These are phyloP conservation scores for Vicia faba DNA, from an alignment of 306 rosid genomes.

Conservation along the genomic window DNA sequence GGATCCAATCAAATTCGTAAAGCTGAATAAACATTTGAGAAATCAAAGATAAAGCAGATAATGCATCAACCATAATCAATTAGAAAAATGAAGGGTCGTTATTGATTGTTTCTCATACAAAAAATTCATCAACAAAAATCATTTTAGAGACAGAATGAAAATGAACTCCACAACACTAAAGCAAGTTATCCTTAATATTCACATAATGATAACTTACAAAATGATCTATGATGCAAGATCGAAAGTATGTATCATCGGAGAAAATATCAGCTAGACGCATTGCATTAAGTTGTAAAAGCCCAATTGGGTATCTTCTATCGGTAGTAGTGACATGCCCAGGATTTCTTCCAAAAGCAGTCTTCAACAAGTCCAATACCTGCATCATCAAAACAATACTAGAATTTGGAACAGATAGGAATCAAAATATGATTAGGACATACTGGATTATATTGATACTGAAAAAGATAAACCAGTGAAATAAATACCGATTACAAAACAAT, in stretches of 20 bases:
- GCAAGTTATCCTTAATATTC: constrained; percentile 33
- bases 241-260: constrained; percentile 92
- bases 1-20: constrained; percentile 39
- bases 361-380: constrained; percentile 82
- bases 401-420: constrained; percentile 24
- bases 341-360: constrained; percentile 66
- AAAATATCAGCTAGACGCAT: constrained; percentile 92
- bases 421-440: background rate
- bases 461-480: constrained; percentile 1
- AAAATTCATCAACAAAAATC: constrained; percentile 16
- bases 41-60: constrained; percentile 39
- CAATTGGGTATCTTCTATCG: constrained; percentile 67
- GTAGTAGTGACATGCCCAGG: constrained; percentile 42
- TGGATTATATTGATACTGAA: background rate
- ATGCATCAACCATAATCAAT: constrained; percentile 29
- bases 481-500: background rate
- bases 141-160: constrained; percentile 7
- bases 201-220: constrained; percentile 62
- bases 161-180: constrained; percentile 23
- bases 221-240: constrained; percentile 71
- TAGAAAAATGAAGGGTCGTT: constrained; percentile 8
- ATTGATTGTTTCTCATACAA: constrained; percentile 21
- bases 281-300: constrained; percentile 92
- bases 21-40: constrained; percentile 32
- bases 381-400: constrained; percentile 37